A percentile compares a stretch with the other conserved stretches of the same genome.
Conservation (phyloP, 1,284 basidiomycete genomes). For the Cystobasidiaceae sp. region DNA sequence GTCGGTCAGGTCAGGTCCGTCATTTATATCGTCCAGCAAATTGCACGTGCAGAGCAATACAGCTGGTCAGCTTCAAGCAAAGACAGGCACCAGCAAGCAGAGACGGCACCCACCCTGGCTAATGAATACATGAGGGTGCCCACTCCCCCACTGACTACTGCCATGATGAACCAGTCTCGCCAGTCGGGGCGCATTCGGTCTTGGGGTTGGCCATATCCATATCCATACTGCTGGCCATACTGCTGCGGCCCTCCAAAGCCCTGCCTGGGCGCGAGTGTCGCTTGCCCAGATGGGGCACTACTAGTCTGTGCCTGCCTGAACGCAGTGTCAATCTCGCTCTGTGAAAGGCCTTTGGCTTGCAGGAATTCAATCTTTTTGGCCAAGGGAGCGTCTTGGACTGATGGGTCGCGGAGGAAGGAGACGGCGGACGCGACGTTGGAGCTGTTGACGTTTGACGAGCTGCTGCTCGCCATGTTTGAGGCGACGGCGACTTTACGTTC, state of each 20-base stretch:
- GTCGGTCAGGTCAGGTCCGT: no score
- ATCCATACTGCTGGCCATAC: no score
- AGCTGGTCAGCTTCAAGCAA: background rate
- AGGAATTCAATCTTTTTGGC: conserved; percentile 86
- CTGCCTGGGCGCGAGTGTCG: background rate
- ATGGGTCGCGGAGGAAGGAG: conserved; percentile 41
- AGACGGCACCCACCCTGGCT: conserved; percentile 61
- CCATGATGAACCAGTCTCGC: conserved; percentile 95
- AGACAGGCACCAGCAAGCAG: background rate
- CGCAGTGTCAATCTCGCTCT: conserved; percentile 80
- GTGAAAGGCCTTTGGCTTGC: conserved; percentile 83
- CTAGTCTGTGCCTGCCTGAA: conserved; percentile 58
- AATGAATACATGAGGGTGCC: conserved; percentile 82
- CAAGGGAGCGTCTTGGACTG: conserved; percentile 61
- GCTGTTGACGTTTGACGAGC: no score
- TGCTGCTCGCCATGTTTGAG: no score
- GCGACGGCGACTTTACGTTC: no score
- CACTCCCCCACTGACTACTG: conserved; percentile 80
- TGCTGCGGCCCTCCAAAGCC: background rate
- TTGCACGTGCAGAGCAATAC: no score
- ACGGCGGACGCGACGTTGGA: conserved; percentile 36
- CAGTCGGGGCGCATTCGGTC: conserved; percentile 62
- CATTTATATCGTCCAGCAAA: no score
- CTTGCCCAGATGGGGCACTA: background rate
- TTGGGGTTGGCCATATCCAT: background rate